These are phyloP conservation scores for Rossbeevera mucosa DNA, from an alignment of 768 basidiomycete genomes.

Conservation along the genomic window DNA sequence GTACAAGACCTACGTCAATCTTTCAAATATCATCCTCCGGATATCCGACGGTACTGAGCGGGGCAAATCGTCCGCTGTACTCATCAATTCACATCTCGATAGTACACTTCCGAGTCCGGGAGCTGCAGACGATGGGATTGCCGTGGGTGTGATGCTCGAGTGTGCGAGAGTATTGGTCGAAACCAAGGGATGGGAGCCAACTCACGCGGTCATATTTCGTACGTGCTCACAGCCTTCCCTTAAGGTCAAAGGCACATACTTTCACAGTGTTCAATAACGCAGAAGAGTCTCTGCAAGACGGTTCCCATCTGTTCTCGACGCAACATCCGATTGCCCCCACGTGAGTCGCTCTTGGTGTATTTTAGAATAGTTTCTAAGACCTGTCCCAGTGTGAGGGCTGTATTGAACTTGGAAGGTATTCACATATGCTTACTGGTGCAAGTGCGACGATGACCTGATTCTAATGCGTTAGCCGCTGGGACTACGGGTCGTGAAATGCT, in stretches of 20 bases:
- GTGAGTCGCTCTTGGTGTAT: constrained; percentile 37
- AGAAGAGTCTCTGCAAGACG: constrained; percentile 93
- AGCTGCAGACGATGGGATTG: constrained; percentile 82
- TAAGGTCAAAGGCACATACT: background rate
- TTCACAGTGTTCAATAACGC: constrained; percentile 86
- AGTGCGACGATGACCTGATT: constrained; percentile 2
- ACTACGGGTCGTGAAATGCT: constrained; percentile 82
- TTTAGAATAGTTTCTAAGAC: constrained; percentile 1
- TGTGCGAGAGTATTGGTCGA: constrained; percentile 69
- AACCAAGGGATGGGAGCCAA: constrained; percentile 67
- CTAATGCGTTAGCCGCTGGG: constrained; percentile 60
- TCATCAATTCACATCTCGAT: constrained; percentile 88
- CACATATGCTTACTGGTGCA: background rate
- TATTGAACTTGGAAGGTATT: constrained; percentile 85
- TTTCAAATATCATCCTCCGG: constrained; percentile 87
- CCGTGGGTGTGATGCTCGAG: constrained; percentile 91
- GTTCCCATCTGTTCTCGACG: constrained; percentile 88
- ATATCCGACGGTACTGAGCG: constrained; percentile 70
- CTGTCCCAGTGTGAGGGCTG: constrained; percentile 36
- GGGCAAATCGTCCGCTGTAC: constrained; percentile 75
- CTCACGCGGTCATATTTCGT: constrained; percentile 80
- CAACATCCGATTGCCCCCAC: constrained; percentile 73
- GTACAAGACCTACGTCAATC: constrained; percentile 81
- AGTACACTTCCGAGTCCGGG: constrained; percentile 86
- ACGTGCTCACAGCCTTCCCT: constrained; percentile 27